Evolutionary conservation across 805 yeast species (phyloP), one percentile per base, ranked within the genome.

Genomic region (Ogataea degrootiae): DNA sequence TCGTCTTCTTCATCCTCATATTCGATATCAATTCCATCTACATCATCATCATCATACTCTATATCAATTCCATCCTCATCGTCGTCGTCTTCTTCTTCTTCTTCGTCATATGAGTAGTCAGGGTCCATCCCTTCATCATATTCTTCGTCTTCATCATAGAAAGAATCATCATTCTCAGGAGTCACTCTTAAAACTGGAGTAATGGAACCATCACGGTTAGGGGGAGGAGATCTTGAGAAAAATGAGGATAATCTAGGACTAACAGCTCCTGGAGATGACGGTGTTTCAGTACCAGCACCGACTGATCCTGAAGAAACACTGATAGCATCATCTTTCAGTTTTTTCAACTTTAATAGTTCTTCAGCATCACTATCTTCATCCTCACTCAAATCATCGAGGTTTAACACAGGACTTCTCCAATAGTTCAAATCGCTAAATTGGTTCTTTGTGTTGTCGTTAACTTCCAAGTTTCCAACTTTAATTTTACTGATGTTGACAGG

Each of bases 331-430:
- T 48, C 37, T 44, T 39, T 48, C 29, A 53, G 40, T 17, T 59
- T 60, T 17, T 63, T 55, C 17, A 53, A 53, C 16, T 23, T 39
- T 14, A 17, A 39, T 15, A 19, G 17, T 2, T 62, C 65, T 16
- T 58, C 66, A 17, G 41, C 41, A 5, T 46, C 55, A 53, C 19
- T 62, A 67, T 48, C 72, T 62, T 77, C 80, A 14, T 71, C 61
- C 45, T 81, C 87, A 41, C 82, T 76, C 39, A 79, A 68, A 47
- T 82, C 87, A 48, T 79, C 77, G 22, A 85, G 58, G 50, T 82
- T 81, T 4, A 76, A 68, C 23, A 91, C 58, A 1, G 96, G 95
- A 44, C 83, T 92, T 53, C 96, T 73, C 99, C 99, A 94, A 64
- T 77, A 94, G 61, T 87, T 91, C 39, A 87, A 87, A 67, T 94